These are phyloP conservation scores for Cymbopogon citratus DNA, from an alignment of 176 grass and related monocot species.

Conservation along the genomic window DNA sequence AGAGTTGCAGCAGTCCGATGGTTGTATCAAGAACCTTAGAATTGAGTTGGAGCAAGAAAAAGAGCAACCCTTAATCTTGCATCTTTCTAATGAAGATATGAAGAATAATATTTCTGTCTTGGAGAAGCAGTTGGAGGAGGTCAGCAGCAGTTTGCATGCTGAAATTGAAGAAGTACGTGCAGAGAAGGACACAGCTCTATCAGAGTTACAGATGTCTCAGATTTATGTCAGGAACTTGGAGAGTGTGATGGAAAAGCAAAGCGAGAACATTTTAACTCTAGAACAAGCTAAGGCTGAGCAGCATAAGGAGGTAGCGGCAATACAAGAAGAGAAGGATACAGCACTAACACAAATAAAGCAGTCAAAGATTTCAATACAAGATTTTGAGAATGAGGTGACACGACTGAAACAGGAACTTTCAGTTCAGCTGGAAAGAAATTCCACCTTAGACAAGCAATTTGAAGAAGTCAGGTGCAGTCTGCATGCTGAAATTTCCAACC, in stretches of 20 bases:
- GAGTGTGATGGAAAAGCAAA: conserved; percentile 39
- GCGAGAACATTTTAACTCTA: conserved; percentile 20
- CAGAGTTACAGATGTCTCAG: conserved; percentile 26
- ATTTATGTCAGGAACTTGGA: conserved; percentile 22
- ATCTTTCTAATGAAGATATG: conserved; percentile 35
- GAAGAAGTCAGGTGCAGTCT: conserved; percentile 33
- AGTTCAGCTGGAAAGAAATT: neutral
- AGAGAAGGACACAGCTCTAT: conserved; percentile 19
- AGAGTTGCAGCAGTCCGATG: conserved; percentile 30
- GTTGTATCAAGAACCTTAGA: conserved; percentile 42
- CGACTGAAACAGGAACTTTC: conserved; percentile 1
- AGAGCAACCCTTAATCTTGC: conserved; percentile 20
- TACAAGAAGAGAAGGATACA: conserved; percentile 23
- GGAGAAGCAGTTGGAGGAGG: conserved; percentile 30
- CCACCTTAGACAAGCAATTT: conserved; percentile 24
- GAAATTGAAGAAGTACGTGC: conserved; percentile 20
- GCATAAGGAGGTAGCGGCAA: conserved; percentile 7
- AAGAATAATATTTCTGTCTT: conserved; percentile 27
- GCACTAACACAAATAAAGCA: conserved; percentile 13
- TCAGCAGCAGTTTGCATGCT: conserved; percentile 18
- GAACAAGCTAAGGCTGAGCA: conserved; percentile 26
- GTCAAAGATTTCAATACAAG: conserved; percentile 10
- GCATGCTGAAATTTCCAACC: conserved; percentile 17
- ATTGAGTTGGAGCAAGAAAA: conserved; percentile 37
- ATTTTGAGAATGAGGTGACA: conserved; percentile 34